Base-by-base conservation (phyloP, 2,329 filamentous ascomycete species). In the Fusarium cyanostomum region DNA sequence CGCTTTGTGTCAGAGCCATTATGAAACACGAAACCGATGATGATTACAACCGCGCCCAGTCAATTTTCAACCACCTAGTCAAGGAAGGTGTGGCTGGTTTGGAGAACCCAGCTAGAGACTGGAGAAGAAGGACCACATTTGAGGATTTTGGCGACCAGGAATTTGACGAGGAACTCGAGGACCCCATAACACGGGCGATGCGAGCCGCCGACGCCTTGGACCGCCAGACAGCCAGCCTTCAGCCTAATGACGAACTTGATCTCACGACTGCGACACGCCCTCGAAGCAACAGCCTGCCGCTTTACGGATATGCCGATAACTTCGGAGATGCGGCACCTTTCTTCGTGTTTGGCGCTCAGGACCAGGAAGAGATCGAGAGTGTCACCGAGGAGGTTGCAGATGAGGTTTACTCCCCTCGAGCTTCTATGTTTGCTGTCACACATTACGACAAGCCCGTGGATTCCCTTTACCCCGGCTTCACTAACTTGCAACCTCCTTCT, bases 171-270 rank as follows among this genome's bases (percentile, higher is more conserved):
- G 59, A 66, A 30, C 53, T 67, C n/a, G 74, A 79, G 35, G 84
- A 87, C 65, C 83, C 84, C 39, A 82, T 80, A 54, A 80, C 78
- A 18, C 79, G 76, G 65, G 84, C 85, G 31, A 88, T 87, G 84
- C 79, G 82, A 66, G 84, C 84, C 13, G 86, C 85, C 8, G 85
- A 88, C 52, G 82, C 81, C 3, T 77, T 88, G 33, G 83, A 88
- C 66, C 78, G 78, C 51, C 77, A 84, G 61, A 87, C 85, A 0
- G 84, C 81, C 43, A 81, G 75, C 18, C 72, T 87, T n/a, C 84
- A 88, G 60, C 77, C 79, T 0, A 76, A 69, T 43, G 77, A 79
- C 51, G 79, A 83, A 37, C 71, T 84, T n/a, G 82, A 84, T 45
- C 73, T 85, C 33, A 80, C 79, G 1, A 62, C 72, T 27, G 66